These are phyloP conservation scores for Quercus tomentella DNA, from an alignment of 331 rosid genomes.

Conservation along the genomic window DNA sequence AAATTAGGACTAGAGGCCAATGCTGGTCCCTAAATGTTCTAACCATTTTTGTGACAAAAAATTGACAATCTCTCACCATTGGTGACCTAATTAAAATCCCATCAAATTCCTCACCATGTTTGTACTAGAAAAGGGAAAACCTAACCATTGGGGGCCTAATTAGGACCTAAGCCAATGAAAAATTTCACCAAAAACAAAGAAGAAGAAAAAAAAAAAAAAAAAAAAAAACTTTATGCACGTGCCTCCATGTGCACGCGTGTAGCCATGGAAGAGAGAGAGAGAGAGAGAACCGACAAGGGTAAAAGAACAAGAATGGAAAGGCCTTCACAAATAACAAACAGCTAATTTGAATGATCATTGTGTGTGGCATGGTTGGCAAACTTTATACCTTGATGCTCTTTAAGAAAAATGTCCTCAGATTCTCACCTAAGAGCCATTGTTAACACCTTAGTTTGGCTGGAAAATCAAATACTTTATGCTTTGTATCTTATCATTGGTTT, in stretches of 20 bases:
- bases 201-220: too few relatives aligned
- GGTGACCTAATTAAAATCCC: slow-evolving; percentile 16
- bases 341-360: slow-evolving; percentile 6
- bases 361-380: slow-evolving; percentile 1
- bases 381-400: neutral
- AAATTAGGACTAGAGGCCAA: slow-evolving; percentile 7
- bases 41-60: neutral
- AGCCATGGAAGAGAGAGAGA: neutral
- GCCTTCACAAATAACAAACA: slow-evolving; percentile 2
- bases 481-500: neutral
- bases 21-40: neutral
- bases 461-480: neutral
- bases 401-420: neutral
- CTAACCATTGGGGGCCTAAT: too few relatives aligned
- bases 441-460: neutral
- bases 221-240: too few relatives aligned
- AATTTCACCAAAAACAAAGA: too few relatives aligned
- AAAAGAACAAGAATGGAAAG: slow-evolving; percentile 17
- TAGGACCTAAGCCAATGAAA: too few relatives aligned
- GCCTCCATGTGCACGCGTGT: too few relatives aligned
- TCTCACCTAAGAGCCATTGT: slow-evolving; percentile 11
- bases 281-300: slow-evolving; percentile 3
- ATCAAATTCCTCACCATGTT: neutral
- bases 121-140: too few relatives aligned
- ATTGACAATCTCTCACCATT: slow-evolving; percentile 14